A percentile compares a stretch with the other conserved stretches of the same genome.
Evolutionary conservation across 805 yeast species (phyloP).

Genomic region (Gaillardinia entomophila): DNA sequence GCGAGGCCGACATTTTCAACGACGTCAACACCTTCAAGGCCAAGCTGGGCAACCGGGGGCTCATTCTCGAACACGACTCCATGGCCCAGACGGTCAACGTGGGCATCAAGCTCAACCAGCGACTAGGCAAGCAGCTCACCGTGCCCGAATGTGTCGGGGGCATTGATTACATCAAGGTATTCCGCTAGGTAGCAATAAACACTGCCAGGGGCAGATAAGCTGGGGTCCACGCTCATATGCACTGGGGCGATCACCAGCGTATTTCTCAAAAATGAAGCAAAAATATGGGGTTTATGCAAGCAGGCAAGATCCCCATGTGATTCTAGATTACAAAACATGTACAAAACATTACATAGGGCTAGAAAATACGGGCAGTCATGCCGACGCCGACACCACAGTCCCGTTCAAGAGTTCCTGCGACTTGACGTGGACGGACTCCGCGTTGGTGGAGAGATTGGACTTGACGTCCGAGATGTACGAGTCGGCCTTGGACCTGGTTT

Average conservation of each 20-base stretch:
- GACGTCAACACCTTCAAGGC: conserved; percentile 53
- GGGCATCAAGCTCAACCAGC: conserved; percentile 50
- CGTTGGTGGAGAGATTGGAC: conserved; percentile 3
- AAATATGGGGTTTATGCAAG: no score
- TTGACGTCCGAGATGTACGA: conserved; percentile 18
- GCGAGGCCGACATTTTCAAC: conserved; percentile 45
- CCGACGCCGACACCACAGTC: conserved; percentile 8
- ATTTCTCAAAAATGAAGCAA: no score
- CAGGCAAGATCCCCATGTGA: no score
- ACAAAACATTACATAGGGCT: no score
- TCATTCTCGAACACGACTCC: conserved; percentile 86
- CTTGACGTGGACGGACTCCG: conserved; percentile 4
- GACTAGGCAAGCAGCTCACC: conserved; percentile 54
- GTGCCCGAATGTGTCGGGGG: conserved; percentile 77
- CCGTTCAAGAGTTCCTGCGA: conserved; percentile 9
- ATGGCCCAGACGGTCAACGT: conserved; percentile 59
- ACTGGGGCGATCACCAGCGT: no score
- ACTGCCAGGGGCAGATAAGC: no score
- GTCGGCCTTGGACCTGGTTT: conserved; percentile 31
- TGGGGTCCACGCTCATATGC: no score
- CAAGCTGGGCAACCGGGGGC: conserved; percentile 37
- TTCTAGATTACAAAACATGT: no score
- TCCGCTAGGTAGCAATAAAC: conserved; percentile 3
- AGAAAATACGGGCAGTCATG: no score
- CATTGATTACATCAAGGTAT: conserved; percentile 49